Evolutionary conservation across 306 rosid genomes (phyloP).

Genomic region (Alnus glutinosa): DNA sequence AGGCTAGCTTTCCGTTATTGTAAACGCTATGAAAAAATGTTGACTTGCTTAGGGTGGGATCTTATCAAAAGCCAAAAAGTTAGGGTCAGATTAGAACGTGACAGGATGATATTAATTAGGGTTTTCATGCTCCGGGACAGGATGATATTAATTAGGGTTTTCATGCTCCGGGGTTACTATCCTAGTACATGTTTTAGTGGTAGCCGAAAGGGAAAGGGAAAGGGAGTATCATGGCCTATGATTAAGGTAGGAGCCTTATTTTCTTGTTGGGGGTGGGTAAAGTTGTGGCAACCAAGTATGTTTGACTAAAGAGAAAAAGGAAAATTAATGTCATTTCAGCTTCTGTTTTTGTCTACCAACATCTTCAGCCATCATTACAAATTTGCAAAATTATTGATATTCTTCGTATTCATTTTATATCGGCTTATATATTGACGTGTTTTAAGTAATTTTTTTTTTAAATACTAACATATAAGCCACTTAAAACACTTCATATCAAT

Average conservation of each 20-base stretch:
- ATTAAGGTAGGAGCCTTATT: conserved; percentile 38
- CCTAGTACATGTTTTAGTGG: conserved; percentile 40
- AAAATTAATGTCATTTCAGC: conserved; percentile 16
- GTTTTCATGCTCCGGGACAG: conserved; percentile 18
- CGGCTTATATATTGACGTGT: no score
- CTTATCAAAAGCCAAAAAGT: conserved; percentile 20
- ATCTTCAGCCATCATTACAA: not conserved
- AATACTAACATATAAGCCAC: no score
- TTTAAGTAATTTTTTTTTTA: no score
- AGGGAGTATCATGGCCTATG: conserved; percentile 31
- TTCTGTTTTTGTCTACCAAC: conserved; percentile 10
- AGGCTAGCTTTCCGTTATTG: conserved; percentile 7
- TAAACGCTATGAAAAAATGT: conserved; percentile 23
- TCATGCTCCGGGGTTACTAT: conserved; percentile 7
- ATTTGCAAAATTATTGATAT: not conserved
- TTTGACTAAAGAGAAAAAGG: conserved; percentile 9
- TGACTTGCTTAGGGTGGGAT: conserved; percentile 20
- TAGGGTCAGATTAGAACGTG: conserved; percentile 21
- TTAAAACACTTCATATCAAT: no score
- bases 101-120: conserved; percentile 19
- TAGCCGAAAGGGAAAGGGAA: conserved; percentile 44
- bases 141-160: conserved; percentile 9
- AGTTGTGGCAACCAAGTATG: conserved; percentile 29
- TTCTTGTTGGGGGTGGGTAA: conserved; percentile 39
- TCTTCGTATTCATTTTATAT: no score